Base-by-base conservation (phyloP, 306 rosid species). In the Ceratonia siliqua region DNA sequence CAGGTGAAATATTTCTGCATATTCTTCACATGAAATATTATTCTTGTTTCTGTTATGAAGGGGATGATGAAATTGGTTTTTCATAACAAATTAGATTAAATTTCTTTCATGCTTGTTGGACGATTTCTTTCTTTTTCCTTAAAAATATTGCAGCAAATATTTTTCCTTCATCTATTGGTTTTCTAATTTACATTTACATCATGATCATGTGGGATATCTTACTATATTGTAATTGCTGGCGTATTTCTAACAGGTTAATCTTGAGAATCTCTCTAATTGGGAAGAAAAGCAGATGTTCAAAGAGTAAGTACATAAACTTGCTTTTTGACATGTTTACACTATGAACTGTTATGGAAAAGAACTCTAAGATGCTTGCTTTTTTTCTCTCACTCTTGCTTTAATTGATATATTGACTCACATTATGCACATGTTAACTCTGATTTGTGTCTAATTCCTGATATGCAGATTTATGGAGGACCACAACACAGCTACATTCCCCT, bases 401-500 rank as follows among this genome's bases (percentile, higher is more conserved):
- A 4, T 21, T 67, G 35, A 43, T 61, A 13, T 64, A 7, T 56
- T 69, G 48, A 13, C 42, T 58, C 38, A 25, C 20, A 32, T 58
- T 61, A 32, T 49, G 66, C 27, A 70, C 24, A 9, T 57, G 28
- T 67, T 70, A 33, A 33, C 59, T 7, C 21, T 49, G 12, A 22
- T 56, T 69, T 63, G 22, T 38, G 53, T 59, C 39, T 28, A 14
- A 15, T 58, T 69, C 27, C 28, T 80, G 61, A 21, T 80, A 48
- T 79, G 65, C 90, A 94, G 99, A 79, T 94, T 94, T 79, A 94
- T 94, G 98, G 99, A 94, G 85, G 99, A 94, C 78, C 99, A 92
- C 82, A 92, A 94, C 82, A 94, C 98, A 27, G 96, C 98, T 61
- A 94, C 99, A 4, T 94, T 94, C 78, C 92, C 97, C 78, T 94